Conservation (phyloP, 495 filamentous ascomycete genomes). For the Cenococcum geophilum region DNA sequence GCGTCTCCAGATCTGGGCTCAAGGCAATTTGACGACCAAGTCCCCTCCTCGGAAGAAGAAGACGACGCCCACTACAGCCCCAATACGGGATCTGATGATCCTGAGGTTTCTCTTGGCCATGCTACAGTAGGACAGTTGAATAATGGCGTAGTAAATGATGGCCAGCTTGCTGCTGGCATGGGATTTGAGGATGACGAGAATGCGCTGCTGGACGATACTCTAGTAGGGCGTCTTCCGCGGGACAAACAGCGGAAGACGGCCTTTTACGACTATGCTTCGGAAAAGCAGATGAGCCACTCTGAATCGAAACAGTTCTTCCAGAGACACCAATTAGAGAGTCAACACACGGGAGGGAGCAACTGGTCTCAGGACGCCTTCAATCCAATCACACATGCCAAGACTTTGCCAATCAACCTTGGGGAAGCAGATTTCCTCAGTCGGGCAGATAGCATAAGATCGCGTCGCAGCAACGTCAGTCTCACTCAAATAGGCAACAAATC, state of each 20-base stretch:
- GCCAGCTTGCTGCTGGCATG: slow-evolving; percentile 9
- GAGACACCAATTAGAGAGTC: slow-evolving; percentile 63
- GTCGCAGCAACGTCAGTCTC: slow-evolving; percentile 35
- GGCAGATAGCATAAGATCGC: slow-evolving; percentile 33
- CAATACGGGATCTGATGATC: not conserved
- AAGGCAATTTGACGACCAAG: not conserved
- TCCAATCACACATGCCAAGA: slow-evolving; percentile 44
- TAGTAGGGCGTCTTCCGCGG: slow-evolving; percentile 60
- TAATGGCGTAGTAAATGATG: not conserved
- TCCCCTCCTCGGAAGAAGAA: slow-evolving; percentile 1
- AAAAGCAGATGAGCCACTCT: slow-evolving; percentile 82
- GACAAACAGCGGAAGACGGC: slow-evolving; percentile 74
- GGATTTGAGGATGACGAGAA: slow-evolving; percentile 21
- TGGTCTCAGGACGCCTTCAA: slow-evolving; percentile 47
- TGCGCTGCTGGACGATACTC: slow-evolving; percentile 25
- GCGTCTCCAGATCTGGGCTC: not conserved
- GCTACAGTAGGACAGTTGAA: not conserved
- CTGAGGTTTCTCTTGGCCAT: not conserved
- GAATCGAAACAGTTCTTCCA: slow-evolving; percentile 96
- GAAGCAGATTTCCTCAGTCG: slow-evolving; percentile 24
- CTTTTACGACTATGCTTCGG: slow-evolving; percentile 78
- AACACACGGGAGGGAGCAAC: slow-evolving; percentile 43
- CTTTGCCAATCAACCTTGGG: slow-evolving; percentile 32
- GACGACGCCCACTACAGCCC: not conserved
- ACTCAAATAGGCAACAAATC: slow-evolving; percentile 18